Conservation (phyloP, 2,329 filamentous ascomycete genomes). For the Xylariaceae sp. region DNA sequence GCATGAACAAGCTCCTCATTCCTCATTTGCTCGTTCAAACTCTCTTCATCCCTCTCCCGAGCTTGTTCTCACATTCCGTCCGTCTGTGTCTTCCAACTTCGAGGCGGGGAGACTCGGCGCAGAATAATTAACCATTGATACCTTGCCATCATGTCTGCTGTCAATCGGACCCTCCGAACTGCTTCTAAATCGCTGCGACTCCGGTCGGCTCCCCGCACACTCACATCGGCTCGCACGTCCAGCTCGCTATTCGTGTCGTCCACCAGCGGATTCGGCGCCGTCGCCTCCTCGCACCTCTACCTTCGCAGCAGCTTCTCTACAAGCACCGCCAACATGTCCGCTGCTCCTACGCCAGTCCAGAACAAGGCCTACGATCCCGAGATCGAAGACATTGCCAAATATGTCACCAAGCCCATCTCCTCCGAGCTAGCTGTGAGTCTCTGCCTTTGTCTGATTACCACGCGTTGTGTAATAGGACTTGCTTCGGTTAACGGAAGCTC, state of each 20-base stretch:
- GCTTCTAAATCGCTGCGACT: constrained; percentile 50
- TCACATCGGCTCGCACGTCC: constrained; percentile 30
- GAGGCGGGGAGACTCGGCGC: not conserved
- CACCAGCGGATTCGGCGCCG: constrained; percentile 14
- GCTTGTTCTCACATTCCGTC: not conserved
- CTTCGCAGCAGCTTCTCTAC: constrained; percentile 44
- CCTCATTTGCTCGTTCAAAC: not conserved
- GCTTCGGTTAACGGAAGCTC: constrained; percentile 24
- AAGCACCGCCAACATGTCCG: constrained; percentile 42
- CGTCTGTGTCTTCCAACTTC: not conserved
- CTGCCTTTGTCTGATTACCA: constrained; percentile 14
- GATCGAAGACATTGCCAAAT: constrained; percentile 90
- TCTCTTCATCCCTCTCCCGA: not conserved
- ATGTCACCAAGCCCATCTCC: constrained; percentile 84
- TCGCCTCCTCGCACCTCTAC: constrained; percentile 32
- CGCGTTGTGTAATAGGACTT: constrained; percentile 13
- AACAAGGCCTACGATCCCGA: constrained; percentile 75
- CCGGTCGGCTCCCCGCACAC: constrained; percentile 32
- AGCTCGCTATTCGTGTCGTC: constrained; percentile 33
- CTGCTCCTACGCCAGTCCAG: constrained; percentile 46
- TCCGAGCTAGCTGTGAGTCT: constrained; percentile 83
- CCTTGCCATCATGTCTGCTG: constrained; percentile 41
- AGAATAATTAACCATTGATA: not conserved
- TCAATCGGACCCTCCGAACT: constrained; percentile 49
- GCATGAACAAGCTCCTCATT: not conserved